Conservation (phyloP, 2,329 filamentous ascomycete genomes). For the Alternaria incomplexa region DNA sequence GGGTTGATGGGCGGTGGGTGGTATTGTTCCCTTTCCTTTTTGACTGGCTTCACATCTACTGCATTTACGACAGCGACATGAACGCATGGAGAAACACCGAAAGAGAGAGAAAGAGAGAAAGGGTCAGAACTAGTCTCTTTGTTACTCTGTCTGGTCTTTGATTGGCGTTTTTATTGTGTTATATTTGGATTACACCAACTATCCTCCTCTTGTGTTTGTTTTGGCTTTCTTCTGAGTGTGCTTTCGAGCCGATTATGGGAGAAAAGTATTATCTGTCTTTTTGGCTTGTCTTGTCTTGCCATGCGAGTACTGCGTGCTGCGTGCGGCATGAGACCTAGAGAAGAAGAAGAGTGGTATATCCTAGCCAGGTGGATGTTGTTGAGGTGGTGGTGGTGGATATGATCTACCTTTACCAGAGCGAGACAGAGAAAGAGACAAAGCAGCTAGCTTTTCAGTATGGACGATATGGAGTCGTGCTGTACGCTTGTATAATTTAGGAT, state of each 20-base stretch:
- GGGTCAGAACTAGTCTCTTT: constrained; percentile 19
- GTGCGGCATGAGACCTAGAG: constrained; percentile 1
- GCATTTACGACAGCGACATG: constrained; percentile 49
- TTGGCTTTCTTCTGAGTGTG: background rate
- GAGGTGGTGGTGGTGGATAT: background rate
- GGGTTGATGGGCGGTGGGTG: background rate
- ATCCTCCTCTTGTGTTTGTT: constrained; percentile 19
- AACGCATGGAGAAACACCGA: constrained; percentile 37
- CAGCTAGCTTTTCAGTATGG: constrained; percentile 3
- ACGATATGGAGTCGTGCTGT: background rate
- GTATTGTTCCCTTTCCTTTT: constrained; percentile 11
- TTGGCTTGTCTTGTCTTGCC: too few species aligned
- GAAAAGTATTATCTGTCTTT: background rate
- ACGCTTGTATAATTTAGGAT: constrained; percentile 26
- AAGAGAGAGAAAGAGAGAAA: background rate
- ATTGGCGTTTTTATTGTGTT: constrained; percentile 41
- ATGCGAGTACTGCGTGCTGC: background rate
- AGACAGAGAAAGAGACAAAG: background rate
- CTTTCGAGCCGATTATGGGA: background rate
- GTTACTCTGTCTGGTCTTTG: constrained; percentile 14
- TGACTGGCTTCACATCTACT: constrained; percentile 41
- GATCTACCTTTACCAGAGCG: background rate
- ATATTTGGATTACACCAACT: constrained; percentile 34
- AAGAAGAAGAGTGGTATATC: background rate
- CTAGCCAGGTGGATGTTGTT: background rate